Percentiles rank a stretch among this genome's conserved stretches.
phyloP scores from a whole-genome alignment of 2,329 filamentous ascomycete species.

The Thielaviopsis ethacetica region DNA sequence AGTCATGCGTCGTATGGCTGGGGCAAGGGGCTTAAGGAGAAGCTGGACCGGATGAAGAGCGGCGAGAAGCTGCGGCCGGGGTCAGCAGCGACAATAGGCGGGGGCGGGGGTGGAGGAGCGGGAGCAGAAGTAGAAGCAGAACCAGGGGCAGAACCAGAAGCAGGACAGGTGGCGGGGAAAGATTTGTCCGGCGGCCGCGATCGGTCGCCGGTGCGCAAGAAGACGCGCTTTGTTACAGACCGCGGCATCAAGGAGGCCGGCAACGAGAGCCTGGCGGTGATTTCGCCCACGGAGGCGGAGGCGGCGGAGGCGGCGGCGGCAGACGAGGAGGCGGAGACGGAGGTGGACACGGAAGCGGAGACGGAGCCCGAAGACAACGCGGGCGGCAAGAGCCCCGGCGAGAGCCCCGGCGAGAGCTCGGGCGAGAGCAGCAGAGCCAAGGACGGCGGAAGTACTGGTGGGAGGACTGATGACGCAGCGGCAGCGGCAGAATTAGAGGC shows the following conservation, averaged over 20 bases:
- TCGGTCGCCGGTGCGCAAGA: conserved; percentile 42
- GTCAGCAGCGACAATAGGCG: neutral
- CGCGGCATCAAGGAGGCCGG: conserved; percentile 66
- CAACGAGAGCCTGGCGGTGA: conserved; percentile 46
- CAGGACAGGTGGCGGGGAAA: neutral
- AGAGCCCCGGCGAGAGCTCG: conserved; percentile 14
- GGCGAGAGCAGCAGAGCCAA: neutral
- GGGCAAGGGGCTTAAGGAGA: conserved; percentile 37
- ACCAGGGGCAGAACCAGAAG: neutral
- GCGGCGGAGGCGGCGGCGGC: neutral
- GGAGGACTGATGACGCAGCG: neutral
- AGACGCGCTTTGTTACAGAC: conserved; percentile 64
- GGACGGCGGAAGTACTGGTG: neutral
- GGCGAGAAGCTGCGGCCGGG: conserved; percentile 31
- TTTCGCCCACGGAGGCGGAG: neutral
- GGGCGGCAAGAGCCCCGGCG: conserved; percentile 17
- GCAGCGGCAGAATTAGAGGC: too few species aligned
- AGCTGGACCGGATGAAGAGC: conserved; percentile 44
- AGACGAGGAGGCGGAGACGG: neutral
- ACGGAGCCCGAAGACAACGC: neutral
- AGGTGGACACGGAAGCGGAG: neutral
- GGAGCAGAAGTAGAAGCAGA: neutral
- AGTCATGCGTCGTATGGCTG: conserved; percentile 29
- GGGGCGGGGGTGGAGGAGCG: neutral
- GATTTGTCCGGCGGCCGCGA: conserved; percentile 11